Base-by-base conservation (phyloP, 495 filamentous ascomycete genomes). In the Staphylotrichum longicolle region DNA sequence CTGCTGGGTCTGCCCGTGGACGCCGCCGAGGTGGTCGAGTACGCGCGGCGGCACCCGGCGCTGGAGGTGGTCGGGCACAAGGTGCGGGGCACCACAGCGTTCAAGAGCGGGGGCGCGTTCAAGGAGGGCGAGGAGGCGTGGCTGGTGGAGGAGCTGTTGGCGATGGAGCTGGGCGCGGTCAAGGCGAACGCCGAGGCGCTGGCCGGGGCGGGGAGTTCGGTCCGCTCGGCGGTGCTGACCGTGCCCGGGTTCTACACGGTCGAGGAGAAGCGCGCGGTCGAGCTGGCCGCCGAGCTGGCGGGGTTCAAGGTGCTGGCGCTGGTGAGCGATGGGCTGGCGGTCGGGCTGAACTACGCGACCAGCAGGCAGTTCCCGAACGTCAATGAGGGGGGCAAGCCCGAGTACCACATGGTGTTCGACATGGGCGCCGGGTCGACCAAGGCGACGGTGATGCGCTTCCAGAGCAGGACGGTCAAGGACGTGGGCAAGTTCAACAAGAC, bases 381-480 rank as follows among this genome's bases (percentile, higher is more conserved):
- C 42, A 88, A 83, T 46, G 87, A 93, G 58, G 93, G 91, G 49
- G 87, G 86, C 66, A 93, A 91, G 78, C 90, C 94, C 4, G 94
- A 99, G 73, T 84, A 89, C 67, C 91, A 99, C 70, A 79, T 99
- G 69, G 84, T 99, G 15, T 98, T 91, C 66, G 95, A 99, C 67
- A 97, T 98, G 93, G 94, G 94, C 61, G 94, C 94, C 68, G 94
- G 94, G 8, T 96, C 91, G n/a, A 91, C 95, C 14, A 96, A 91
- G 60, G 94, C 93, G n/a, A 95, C 92, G 7, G 80, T 99, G 15
- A 70, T 99, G 71, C 88, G 84, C 66, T 96, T 98, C 78, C 93
- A 96, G 71, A 90, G 88, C 68, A 85, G 85, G 65, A 88, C 81
- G 6, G 89, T 98, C 51, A 99, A 97, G 79, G 92, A 96, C 69